These are phyloP conservation scores for Haberlea rhodopensis DNA, from an alignment of 257 asterid species.

Conservation along the genomic window DNA sequence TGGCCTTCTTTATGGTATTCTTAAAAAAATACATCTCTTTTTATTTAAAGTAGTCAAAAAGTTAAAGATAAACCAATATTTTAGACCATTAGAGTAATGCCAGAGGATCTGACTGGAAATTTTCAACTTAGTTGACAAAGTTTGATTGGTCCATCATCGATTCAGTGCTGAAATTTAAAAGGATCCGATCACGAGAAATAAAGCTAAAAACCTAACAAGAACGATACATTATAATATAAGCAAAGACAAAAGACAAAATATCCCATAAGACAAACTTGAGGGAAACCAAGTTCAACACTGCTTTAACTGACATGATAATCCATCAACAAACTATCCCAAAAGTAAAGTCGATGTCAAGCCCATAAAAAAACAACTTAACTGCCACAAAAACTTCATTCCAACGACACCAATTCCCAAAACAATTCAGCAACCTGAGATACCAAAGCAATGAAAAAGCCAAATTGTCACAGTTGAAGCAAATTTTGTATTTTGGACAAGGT, in stretches of 20 bases:
- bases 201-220: background rate
- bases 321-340: constrained; percentile 32
- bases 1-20: constrained; percentile 18
- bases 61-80: constrained; percentile 14
- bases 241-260: constrained; percentile 23
- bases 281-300: constrained; percentile 30
- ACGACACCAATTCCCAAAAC: constrained; percentile 35
- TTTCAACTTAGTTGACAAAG: constrained; percentile 29
- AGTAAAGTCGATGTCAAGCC: constrained; percentile 31
- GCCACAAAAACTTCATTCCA: constrained; percentile 39
- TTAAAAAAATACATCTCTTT: constrained; percentile 17
- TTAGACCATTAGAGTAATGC: constrained; percentile 26
- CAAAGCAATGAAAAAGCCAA: constrained; percentile 38
- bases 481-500: constrained; percentile 29
- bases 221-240: background rate
- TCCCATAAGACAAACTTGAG: constrained; percentile 11
- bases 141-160: constrained; percentile 31
- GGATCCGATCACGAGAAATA: constrained; percentile 25
- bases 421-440: constrained; percentile 59
- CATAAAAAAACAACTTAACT: constrained; percentile 45
- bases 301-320: constrained; percentile 29
- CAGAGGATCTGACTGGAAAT: constrained; percentile 23
- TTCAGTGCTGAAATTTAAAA: constrained; percentile 26
- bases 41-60: constrained; percentile 1
- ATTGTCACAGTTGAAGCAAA: constrained; percentile 30